A percentile compares a stretch with the other conserved stretches of the same genome.
Evolutionary conservation across 2,329 filamentous ascomycete species (phyloP).

Genomic region (Periconia sp.): DNA sequence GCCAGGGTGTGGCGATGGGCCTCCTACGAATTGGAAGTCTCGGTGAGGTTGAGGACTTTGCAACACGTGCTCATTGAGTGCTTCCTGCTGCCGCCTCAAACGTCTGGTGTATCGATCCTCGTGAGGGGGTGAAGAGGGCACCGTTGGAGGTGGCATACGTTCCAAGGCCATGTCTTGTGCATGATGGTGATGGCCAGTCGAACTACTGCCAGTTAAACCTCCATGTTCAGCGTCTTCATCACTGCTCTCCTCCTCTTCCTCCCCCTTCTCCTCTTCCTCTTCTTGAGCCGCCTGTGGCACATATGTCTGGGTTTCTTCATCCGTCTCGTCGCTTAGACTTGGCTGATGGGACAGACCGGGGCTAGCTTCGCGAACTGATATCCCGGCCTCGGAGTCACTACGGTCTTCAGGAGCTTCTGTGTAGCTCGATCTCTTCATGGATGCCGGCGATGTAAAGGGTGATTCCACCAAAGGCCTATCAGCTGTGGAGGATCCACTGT

Average conservation of each 20-base stretch:
- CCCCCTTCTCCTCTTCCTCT: constrained; percentile 21
- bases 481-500: constrained; percentile 23
- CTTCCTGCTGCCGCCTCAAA: constrained; percentile 33
- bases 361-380: constrained; percentile 36
- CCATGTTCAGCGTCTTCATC: constrained; percentile 9
- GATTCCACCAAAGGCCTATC: constrained; percentile 26
- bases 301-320: constrained; percentile 11
- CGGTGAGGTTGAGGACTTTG: constrained; percentile 40
- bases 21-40: constrained; percentile 30
- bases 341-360: constrained; percentile 29
- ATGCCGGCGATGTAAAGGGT: constrained; percentile 33
- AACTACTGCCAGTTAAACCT: constrained; percentile 9
- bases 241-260: constrained; percentile 14
- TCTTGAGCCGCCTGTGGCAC: constrained; percentile 13
- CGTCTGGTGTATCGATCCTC: constrained; percentile 30
- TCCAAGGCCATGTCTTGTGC: constrained; percentile 16
- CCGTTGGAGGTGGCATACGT: constrained; percentile 20
- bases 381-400: constrained; percentile 18
- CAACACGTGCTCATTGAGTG: constrained; percentile 37
- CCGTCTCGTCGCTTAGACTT: constrained; percentile 12
- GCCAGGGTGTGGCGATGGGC: constrained; percentile 23
- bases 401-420: constrained; percentile 7
- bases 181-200: constrained; percentile 5
- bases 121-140: constrained; percentile 22
- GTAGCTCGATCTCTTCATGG: constrained; percentile 16